A percentile compares a stretch with the other conserved stretches of the same genome.
Conservation (phyloP, 352 stramenopile genomes). For the Blastocystis sp. region DNA sequence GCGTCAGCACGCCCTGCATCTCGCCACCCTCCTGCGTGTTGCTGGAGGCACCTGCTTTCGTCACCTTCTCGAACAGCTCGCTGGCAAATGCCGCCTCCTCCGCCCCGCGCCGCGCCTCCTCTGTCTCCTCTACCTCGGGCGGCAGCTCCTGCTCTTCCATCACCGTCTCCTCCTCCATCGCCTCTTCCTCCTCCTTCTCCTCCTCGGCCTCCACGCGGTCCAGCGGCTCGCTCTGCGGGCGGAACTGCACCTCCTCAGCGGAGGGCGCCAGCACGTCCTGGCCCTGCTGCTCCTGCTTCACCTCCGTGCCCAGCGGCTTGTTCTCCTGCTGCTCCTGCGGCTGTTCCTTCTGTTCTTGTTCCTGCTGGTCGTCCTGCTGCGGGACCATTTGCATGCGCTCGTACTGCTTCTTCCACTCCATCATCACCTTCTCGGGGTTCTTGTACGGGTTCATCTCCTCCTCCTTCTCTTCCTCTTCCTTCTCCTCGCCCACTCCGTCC, state of each 20-base stretch:
- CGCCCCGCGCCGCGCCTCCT: background rate
- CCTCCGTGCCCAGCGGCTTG: conserved; percentile 76
- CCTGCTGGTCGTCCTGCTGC: conserved; percentile 72
- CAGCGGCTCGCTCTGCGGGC: conserved; percentile 58
- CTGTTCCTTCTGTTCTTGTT: conserved; percentile 75
- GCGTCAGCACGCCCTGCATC: conserved; percentile 18
- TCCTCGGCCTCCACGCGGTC: conserved; percentile 69
- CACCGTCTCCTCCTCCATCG: conserved; percentile 67
- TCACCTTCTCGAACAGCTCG: conserved; percentile 42
- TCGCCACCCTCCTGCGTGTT: background rate
- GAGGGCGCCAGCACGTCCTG: conserved; percentile 44
- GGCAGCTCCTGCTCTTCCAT: conserved; percentile 67
- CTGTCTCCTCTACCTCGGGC: conserved; percentile 13
- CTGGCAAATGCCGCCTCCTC: conserved; percentile 46
- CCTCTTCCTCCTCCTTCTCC: conserved; percentile 65
- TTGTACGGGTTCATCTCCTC: conserved; percentile 76
- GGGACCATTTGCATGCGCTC: conserved; percentile 86
- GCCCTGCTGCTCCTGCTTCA: conserved; percentile 74
- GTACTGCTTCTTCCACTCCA: conserved; percentile 75
- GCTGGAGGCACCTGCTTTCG: conserved; percentile 6
- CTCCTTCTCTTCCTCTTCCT: conserved; percentile 74
- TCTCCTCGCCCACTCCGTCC: conserved; percentile 74
- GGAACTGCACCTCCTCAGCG: conserved; percentile 52
- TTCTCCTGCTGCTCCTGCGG: conserved; percentile 78
- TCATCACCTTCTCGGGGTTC: conserved; percentile 77